These are phyloP conservation scores for Knufia fluminis DNA, from an alignment of 2,329 filamentous ascomycete species.

Conservation along the genomic window DNA sequence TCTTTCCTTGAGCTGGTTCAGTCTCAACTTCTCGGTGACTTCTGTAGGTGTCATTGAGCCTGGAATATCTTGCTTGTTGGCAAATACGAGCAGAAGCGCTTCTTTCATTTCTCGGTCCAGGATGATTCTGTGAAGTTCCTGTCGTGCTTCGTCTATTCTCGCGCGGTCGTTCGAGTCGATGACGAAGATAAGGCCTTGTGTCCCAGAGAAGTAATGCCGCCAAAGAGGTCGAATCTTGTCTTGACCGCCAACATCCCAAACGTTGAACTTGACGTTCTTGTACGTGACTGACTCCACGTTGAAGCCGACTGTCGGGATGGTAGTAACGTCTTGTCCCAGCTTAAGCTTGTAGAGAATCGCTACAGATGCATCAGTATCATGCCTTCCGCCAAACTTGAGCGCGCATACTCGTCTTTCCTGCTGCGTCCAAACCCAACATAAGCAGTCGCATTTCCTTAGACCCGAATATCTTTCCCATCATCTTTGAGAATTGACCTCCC, in stretches of 20 bases:
- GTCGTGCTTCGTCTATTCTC: conserved; percentile 91
- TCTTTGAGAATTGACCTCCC: conserved; percentile 88
- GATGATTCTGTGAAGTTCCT: conserved; percentile 95
- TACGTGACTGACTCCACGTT: conserved; percentile 99
- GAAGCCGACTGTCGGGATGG: conserved; percentile 96
- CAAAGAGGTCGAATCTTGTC: conserved; percentile 99
- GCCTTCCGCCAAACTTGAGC: neutral
- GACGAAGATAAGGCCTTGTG: conserved; percentile 99
- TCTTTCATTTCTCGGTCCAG: conserved; percentile 98
- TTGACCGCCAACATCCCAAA: conserved; percentile 99
- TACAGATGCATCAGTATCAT: conserved; percentile 19
- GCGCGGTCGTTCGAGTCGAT: conserved; percentile 98
- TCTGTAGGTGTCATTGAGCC: conserved; percentile 74
- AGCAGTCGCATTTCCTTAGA: conserved; percentile 98
- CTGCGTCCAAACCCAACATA: conserved; percentile 95
- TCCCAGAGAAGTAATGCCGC: conserved; percentile 99
- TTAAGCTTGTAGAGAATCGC: conserved; percentile 98
- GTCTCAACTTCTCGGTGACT: conserved; percentile 66
- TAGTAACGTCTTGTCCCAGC: conserved; percentile 95
- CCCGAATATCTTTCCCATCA: conserved; percentile 98
- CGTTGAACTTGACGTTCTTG: conserved; percentile 99
- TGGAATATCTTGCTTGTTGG: conserved; percentile 96
- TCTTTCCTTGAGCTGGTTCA: conserved; percentile 70
- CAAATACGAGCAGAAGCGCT: conserved; percentile 91
- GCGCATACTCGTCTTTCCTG: conserved; percentile 76